A percentile compares a stretch with the other conserved stretches of the same genome.
These are phyloP conservation scores for Singerocomus inundabilis DNA, from an alignment of 1,284 basidiomycete genomes.

Conservation along the genomic window DNA sequence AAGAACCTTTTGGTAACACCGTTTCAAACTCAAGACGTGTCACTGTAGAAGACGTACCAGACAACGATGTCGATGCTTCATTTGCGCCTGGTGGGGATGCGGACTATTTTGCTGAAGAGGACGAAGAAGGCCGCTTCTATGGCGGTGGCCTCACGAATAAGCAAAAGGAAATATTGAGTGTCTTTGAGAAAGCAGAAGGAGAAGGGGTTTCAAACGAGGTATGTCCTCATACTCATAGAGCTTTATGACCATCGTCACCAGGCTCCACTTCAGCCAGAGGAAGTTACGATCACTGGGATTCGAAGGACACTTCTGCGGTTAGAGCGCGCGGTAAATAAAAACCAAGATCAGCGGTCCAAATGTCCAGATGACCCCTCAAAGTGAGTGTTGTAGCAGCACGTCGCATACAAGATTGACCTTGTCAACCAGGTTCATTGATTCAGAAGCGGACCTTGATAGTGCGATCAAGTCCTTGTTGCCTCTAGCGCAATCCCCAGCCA, in stretches of 20 bases:
- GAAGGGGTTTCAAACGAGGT: constrained; percentile 70
- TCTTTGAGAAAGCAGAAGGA: constrained; percentile 75
- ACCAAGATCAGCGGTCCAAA: constrained; percentile 92
- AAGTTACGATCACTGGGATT: constrained; percentile 67
- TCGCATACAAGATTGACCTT: constrained; percentile 5
- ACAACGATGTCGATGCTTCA: constrained; percentile 46
- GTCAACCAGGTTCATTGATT: constrained; percentile 87
- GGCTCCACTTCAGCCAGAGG: constrained; percentile 49
- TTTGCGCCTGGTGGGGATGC: constrained; percentile 84
- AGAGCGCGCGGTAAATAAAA: constrained; percentile 88
- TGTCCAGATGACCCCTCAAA: constrained; percentile 88
- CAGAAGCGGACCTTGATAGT: constrained; percentile 90
- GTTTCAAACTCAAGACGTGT: constrained; percentile 40
- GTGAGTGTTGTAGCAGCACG: constrained; percentile 39
- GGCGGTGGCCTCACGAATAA: constrained; percentile 88
- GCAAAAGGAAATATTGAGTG: constrained; percentile 88
- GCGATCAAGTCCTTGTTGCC: constrained; percentile 85
- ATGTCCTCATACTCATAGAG: constrained; percentile 32
- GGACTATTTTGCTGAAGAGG: constrained; percentile 88
- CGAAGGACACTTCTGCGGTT: constrained; percentile 78
- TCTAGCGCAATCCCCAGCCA: constrained; percentile 81
- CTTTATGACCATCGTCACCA: constrained; percentile 29
- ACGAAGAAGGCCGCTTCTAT: constrained; percentile 91
- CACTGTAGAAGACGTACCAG: constrained; percentile 58
- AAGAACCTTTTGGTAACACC: constrained; percentile 2